These are phyloP conservation scores for Lycium ferocissimum DNA, from an alignment of 257 asterid genomes.

Conservation along the genomic window DNA sequence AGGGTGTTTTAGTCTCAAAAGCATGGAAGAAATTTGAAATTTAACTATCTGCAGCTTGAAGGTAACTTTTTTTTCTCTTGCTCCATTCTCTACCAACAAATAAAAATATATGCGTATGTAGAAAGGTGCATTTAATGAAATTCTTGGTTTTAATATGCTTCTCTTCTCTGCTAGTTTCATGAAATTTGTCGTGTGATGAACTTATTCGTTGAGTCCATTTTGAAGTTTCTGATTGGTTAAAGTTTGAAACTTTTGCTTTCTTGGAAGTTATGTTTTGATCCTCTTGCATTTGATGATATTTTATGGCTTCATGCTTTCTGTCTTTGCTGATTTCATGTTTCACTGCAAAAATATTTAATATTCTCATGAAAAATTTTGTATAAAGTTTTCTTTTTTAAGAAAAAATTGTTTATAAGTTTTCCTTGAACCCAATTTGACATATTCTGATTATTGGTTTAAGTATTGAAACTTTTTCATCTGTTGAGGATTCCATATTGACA, in stretches of 20 bases:
- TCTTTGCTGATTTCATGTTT: background rate
- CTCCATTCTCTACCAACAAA: background rate
- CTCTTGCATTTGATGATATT: background rate
- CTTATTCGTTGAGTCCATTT: background rate
- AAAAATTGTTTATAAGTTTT: no score
- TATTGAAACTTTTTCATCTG: constrained; percentile 44
- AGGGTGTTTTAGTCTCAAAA: background rate
- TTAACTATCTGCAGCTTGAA: constrained; percentile 8
- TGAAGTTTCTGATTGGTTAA: background rate
- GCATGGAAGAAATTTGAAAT: background rate
- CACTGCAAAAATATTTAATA: background rate
- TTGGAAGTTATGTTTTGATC: constrained; percentile 50
- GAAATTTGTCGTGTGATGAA: background rate
- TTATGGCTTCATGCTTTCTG: background rate
- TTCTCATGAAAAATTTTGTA: background rate
- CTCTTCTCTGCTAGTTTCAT: background rate
- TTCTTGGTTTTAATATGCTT: background rate
- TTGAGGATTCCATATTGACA: constrained; percentile 17
- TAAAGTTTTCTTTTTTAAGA: background rate
- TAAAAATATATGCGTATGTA: background rate
- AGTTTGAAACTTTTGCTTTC: background rate
- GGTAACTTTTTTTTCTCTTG: background rate
- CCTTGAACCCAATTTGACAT: background rate
- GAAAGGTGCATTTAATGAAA: background rate
- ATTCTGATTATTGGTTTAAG: background rate